Evolutionary conservation across 2,329 filamentous ascomycete species (phyloP).

Genomic region (Ascochyta koolunga): DNA sequence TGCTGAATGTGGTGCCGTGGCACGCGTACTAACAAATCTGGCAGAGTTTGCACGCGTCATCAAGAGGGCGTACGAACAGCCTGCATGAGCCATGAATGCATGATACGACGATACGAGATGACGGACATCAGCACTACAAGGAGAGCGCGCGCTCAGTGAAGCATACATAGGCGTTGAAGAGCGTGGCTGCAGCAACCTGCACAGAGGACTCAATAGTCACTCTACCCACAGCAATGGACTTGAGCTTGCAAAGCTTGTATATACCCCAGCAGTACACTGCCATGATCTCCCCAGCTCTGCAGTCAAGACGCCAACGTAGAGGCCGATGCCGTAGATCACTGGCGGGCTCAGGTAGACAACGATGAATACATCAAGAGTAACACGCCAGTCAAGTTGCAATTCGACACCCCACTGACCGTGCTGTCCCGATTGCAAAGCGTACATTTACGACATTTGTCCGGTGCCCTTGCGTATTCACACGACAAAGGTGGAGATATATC

Average conservation of each 20-base stretch:
- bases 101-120: constrained; percentile 15
- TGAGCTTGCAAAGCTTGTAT: constrained; percentile 13
- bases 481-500: neutral
- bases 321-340: neutral
- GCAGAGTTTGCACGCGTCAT: constrained; percentile 46
- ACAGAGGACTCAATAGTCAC: constrained; percentile 13
- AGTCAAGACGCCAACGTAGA: neutral
- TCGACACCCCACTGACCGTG: too few relatives aligned
- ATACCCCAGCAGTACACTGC: constrained; percentile 14
- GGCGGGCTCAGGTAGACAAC: constrained; percentile 3
- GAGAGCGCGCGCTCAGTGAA: constrained; percentile 4
- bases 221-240: constrained; percentile 15
- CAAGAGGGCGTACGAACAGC: constrained; percentile 47
- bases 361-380: neutral
- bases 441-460: neutral
- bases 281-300: constrained; percentile 4
- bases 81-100: constrained; percentile 36
- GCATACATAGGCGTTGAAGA: constrained; percentile 5
- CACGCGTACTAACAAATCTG: constrained; percentile 18
- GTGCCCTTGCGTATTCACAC: neutral
- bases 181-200: constrained; percentile 12
- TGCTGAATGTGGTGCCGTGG: neutral
- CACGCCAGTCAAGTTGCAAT: neutral
- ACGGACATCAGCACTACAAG: constrained; percentile 8
- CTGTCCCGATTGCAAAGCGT: neutral